Base-by-base conservation (phyloP, 2,329 filamentous ascomycete species). In the Ascochyta clinopodiicola region DNA sequence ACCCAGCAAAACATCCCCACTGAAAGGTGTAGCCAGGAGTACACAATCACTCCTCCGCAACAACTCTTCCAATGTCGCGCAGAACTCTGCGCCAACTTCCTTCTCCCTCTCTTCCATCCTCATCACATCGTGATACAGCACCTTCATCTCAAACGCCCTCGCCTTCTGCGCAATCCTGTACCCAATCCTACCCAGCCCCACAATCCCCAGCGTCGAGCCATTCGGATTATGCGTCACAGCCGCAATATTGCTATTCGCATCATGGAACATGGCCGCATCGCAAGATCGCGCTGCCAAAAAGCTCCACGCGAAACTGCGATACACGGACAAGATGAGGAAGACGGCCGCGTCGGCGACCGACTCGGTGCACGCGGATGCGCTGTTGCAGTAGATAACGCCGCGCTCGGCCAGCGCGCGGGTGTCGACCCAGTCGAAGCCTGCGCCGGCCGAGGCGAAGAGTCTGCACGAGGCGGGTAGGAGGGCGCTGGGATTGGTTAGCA, bases 351-450 rank as follows among this genome's bases (percentile, higher is more conserved):
- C 89, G 45, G 88, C 88, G 1, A 91, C 88, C 4, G 88, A 85
- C 66, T 92, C 89, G 6, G 87, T 87, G 32, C 87, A 88, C 0
- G 88, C 88, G 1, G 86, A 81, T 1, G 88, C 88, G 2, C 86
- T 83, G 75, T 92, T 91, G 79, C 88, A 91, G 76, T 91, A 92
- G 46, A 88, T 75, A 59, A 90, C 84, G 34, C 86, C 88, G 68
- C 81, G 80, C 58, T 84, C 78, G 1, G 84, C 88, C 50, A 92
- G 70, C 1, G 84, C 72, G 65, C 84, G 79, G 24, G 83, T 83
- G 70, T 88, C 82, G 5, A 82, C 84, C 84, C 85, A 87, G 69
- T 88, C 84, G 70, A 85, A 88, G 2, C 86, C 84, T 13, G 85
- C 85, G 2, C 85, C 85, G 1, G 86, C 85, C 15, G 80, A 83